Evolutionary conservation across 495 filamentous ascomycete species (phyloP).

Genomic region (Echria macrotheca): DNA sequence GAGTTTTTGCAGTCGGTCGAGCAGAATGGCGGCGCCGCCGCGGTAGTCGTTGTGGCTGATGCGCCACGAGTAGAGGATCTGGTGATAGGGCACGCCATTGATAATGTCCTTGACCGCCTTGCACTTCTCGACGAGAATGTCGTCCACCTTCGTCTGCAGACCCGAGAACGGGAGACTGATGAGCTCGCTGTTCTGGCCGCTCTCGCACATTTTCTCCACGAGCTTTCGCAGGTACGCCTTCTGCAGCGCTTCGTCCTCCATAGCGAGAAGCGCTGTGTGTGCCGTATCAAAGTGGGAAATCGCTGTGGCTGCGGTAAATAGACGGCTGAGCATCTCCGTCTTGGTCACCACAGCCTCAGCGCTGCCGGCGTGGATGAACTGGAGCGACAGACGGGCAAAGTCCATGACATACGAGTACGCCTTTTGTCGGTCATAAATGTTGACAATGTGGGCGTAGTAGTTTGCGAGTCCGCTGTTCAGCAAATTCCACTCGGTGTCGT

Average conservation of each 20-base stretch:
- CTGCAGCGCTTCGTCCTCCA: conserved; percentile 63
- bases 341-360: conserved; percentile 34
- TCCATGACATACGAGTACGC: conserved; percentile 74
- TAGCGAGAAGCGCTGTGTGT: conserved; percentile 67
- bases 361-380: conserved; percentile 44
- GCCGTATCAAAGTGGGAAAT: conserved; percentile 76
- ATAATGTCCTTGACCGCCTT: conserved; percentile 52
- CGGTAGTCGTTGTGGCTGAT: conserved; percentile 79
- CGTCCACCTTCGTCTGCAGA: conserved; percentile 71
- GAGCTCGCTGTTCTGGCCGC: conserved; percentile 60
- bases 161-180: conserved; percentile 71
- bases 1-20: conserved; percentile 54
- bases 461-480: conserved; percentile 72
- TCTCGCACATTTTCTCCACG: conserved; percentile 63
- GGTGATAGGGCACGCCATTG: conserved; percentile 61
- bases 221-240: conserved; percentile 58
- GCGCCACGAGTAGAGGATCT: conserved; percentile 84
- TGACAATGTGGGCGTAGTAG: conserved; percentile 82
- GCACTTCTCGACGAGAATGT: conserved; percentile 61
- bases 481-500: conserved; percentile 62
- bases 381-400: conserved; percentile 74
- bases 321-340: conserved; percentile 69
- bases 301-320: conserved; percentile 75
- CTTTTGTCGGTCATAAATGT: conserved; percentile 71
- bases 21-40: conserved; percentile 74